Conservation (phyloP, 352 stramenopile species). For the Phytopythium litorale region DNA sequence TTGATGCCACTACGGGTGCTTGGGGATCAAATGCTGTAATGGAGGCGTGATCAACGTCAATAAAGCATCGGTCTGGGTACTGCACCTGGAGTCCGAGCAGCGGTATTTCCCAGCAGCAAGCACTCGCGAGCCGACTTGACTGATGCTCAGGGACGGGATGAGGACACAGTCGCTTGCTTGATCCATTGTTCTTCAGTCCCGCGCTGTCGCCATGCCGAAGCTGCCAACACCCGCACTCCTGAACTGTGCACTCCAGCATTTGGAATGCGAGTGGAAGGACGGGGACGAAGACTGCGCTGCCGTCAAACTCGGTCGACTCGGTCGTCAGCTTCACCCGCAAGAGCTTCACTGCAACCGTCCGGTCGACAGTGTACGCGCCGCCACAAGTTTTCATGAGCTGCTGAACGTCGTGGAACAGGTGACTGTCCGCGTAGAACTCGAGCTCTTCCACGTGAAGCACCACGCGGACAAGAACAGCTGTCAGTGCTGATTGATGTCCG, state of each 20-base stretch:
- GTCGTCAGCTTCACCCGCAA: slow-evolving; percentile 47
- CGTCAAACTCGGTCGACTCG: slow-evolving; percentile 59
- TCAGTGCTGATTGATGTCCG: neutral
- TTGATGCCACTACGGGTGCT: slow-evolving; percentile 13
- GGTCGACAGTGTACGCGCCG: slow-evolving; percentile 3
- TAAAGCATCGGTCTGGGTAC: slow-evolving; percentile 35
- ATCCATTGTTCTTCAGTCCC: no score
- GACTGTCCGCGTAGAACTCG: slow-evolving; percentile 42
- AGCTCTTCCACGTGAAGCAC: slow-evolving; percentile 47
- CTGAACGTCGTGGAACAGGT: slow-evolving; percentile 28
- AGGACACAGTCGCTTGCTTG: neutral
- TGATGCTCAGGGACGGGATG: neutral
- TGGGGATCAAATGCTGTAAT: slow-evolving; percentile 15
- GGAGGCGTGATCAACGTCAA: slow-evolving; percentile 29
- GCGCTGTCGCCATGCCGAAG: neutral
- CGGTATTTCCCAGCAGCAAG: neutral
- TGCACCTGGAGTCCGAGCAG: slow-evolving; percentile 1
- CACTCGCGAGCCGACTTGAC: neutral
- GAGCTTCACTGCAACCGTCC: slow-evolving; percentile 24
- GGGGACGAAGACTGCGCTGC: slow-evolving; percentile 59
- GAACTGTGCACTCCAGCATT: slow-evolving; percentile 66
- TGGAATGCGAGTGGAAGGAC: slow-evolving; percentile 61
- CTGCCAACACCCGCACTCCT: slow-evolving; percentile 41
- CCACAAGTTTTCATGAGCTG: slow-evolving; percentile 17
- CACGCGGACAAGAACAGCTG: slow-evolving; percentile 18